These are phyloP conservation scores for Olyra latifolia DNA, from an alignment of 176 grass and related monocot species.

Conservation along the genomic window DNA sequence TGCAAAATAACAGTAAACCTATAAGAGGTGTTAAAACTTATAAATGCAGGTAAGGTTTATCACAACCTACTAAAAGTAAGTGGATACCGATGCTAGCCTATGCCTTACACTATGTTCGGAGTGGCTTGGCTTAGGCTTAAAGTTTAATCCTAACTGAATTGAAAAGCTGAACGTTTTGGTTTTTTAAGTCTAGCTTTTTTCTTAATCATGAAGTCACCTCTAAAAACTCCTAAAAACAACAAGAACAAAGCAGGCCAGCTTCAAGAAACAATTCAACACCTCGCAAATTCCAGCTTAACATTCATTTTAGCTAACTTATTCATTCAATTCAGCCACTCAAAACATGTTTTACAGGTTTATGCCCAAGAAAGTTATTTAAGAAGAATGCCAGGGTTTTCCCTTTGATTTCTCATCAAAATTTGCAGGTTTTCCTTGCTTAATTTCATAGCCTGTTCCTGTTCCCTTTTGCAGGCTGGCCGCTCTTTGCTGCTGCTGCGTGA, in stretches of 20 bases:
- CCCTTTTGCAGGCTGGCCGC: slow-evolving; percentile 42
- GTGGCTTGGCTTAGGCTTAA: too few relatives aligned
- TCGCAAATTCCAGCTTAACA: too few relatives aligned
- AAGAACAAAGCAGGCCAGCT: too few relatives aligned
- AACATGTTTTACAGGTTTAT: not conserved
- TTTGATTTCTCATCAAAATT: not conserved
- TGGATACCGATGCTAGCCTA: not conserved
- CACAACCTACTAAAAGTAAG: not conserved
- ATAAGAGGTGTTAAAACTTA: not conserved
- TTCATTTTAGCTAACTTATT: too few relatives aligned
- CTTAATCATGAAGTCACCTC: too few relatives aligned
- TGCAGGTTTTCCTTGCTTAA: not conserved
- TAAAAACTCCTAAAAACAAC: too few relatives aligned
- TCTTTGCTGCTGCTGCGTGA: slow-evolving; percentile 62
- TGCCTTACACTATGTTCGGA: too few relatives aligned
- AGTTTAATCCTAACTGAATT: too few relatives aligned
- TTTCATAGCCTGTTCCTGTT: not conserved
- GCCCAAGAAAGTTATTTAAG: not conserved
- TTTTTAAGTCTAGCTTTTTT: too few relatives aligned
- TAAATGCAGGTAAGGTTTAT: not conserved
- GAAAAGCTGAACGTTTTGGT: too few relatives aligned
- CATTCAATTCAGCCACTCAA: too few relatives aligned
- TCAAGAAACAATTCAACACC: too few relatives aligned
- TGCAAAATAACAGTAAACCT: not conserved
- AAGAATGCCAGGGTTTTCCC: not conserved